These are phyloP conservation scores for Apiotrichum veenhuisii DNA, from an alignment of 1,284 basidiomycete genomes.

Conservation along the genomic window DNA sequence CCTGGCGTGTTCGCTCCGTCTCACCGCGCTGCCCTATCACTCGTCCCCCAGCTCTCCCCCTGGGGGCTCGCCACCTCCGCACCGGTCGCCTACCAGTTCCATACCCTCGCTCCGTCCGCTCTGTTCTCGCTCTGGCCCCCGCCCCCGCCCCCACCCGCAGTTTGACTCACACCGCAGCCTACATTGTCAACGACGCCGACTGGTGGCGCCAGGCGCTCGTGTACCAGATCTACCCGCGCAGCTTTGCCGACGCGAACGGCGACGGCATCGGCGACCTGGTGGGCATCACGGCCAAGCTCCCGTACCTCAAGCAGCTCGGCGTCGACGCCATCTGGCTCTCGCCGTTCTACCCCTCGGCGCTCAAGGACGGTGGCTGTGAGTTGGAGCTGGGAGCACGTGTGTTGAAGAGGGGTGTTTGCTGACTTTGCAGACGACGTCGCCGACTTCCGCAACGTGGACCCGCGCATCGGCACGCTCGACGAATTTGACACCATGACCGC, in stretches of 20 bases:
- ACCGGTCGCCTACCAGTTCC: too few relatives aligned
- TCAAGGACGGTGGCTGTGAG: conserved; percentile 66
- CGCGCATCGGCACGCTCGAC: conserved; percentile 65
- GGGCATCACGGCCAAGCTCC: conserved; percentile 63
- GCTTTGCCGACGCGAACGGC: conserved; percentile 68
- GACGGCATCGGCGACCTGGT: conserved; percentile 72
- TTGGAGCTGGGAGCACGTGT: not conserved
- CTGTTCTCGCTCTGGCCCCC: too few relatives aligned
- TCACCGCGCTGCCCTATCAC: too few relatives aligned
- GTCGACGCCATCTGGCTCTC: conserved; percentile 70
- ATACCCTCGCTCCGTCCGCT: too few relatives aligned
- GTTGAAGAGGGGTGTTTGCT: not conserved
- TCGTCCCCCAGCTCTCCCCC: too few relatives aligned
- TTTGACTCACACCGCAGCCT: not conserved
- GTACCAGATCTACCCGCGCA: conserved; percentile 69
- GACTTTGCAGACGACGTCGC: conserved; percentile 57
- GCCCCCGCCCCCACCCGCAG: too few relatives aligned
- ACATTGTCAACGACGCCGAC: conserved; percentile 8
- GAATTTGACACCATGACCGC: conserved; percentile 66
- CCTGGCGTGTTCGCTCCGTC: too few relatives aligned
- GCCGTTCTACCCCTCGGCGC: conserved; percentile 67
- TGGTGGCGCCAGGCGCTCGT: conserved; percentile 67
- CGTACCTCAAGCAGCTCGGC: conserved; percentile 67
- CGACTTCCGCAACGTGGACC: conserved; percentile 69
- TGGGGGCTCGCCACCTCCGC: too few relatives aligned